Conservation (phyloP, 2,329 filamentous ascomycete species). For the Trichoderma sp. region DNA sequence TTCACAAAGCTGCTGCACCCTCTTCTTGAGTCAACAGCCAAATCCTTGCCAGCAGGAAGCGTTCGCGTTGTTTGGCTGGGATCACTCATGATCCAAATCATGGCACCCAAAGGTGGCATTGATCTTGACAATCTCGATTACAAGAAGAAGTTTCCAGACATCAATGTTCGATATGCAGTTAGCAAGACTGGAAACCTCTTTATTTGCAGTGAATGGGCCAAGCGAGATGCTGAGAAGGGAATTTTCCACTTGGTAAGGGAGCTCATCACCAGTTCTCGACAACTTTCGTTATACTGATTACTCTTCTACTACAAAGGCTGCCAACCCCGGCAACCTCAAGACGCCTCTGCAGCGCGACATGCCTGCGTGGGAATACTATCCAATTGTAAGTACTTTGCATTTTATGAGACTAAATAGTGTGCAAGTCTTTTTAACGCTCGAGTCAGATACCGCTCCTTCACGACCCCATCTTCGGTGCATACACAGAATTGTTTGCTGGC, state of each 20-base stretch:
- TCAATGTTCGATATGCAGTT: neutral
- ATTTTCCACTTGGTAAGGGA: constrained; percentile 21
- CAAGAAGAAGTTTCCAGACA: constrained; percentile 10
- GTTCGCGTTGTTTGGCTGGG: constrained; percentile 29
- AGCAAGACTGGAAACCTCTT: constrained; percentile 19
- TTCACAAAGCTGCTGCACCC: constrained; percentile 39
- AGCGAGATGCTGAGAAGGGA: constrained; percentile 15
- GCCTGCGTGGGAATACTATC: neutral
- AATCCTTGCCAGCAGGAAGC: constrained; percentile 24
- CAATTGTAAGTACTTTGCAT: neutral
- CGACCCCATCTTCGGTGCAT: constrained; percentile 41
- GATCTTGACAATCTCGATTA: constrained; percentile 29
- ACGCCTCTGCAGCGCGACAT: constrained; percentile 31
- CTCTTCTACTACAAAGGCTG: constrained; percentile 10
- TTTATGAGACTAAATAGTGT: accelerated
- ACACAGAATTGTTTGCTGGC: constrained; percentile 48
- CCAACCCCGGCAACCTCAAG: constrained; percentile 38
- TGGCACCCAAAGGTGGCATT: constrained; percentile 22
- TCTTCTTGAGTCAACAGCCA: constrained; percentile 32
- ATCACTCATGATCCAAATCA: constrained; percentile 19
- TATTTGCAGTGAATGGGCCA: constrained; percentile 17
- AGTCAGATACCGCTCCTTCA: constrained; percentile 24
- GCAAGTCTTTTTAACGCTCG: neutral
- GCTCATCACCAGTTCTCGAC: neutral
- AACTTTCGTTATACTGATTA: neutral